Conservation (phyloP, 2,329 filamentous ascomycete genomes). For the Fusarium liriodendri region DNA sequence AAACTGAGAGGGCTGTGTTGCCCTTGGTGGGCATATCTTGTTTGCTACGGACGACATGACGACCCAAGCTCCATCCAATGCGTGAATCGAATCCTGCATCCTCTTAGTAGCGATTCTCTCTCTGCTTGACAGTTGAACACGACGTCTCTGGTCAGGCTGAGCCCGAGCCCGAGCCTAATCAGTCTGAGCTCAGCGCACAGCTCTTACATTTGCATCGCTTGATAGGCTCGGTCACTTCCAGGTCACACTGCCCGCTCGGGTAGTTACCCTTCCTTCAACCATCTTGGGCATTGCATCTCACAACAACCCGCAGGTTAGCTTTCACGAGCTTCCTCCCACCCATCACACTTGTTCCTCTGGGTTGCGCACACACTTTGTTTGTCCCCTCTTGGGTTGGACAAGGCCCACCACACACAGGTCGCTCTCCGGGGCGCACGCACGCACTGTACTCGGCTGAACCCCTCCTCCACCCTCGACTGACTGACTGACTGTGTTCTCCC, state of each 20-base stretch:
- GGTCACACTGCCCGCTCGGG: constrained; percentile 17
- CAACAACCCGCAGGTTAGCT: constrained; percentile 6
- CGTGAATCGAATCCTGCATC: not conserved
- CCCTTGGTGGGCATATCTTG: not conserved
- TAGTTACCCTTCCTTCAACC: constrained; percentile 9
- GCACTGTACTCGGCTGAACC: constrained; percentile 22
- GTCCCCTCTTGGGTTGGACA: constrained; percentile 5
- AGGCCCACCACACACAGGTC: constrained; percentile 16
- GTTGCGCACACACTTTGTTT: constrained; percentile 9
- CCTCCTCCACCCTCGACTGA: constrained; percentile 11
- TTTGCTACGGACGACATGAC: not conserved
- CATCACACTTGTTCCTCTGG: constrained; percentile 7
- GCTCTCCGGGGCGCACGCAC: constrained; percentile 5
- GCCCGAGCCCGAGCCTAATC: constrained; percentile 6
- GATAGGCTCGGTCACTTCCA: constrained; percentile 31
- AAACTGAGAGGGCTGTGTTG: not conserved
- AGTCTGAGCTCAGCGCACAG: constrained; percentile 24
- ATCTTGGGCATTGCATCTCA: constrained; percentile 14
- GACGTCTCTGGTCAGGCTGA: constrained; percentile 21
- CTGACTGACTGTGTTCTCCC: constrained; percentile 1
- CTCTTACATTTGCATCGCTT: constrained; percentile 8
- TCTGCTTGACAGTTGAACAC: constrained; percentile 10
- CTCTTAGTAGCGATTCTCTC: not conserved
- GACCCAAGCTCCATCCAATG: not conserved
- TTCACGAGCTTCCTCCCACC: constrained; percentile 27